Conservation (phyloP, 75 land plant species). For the Selaginella moellendorffii region DNA sequence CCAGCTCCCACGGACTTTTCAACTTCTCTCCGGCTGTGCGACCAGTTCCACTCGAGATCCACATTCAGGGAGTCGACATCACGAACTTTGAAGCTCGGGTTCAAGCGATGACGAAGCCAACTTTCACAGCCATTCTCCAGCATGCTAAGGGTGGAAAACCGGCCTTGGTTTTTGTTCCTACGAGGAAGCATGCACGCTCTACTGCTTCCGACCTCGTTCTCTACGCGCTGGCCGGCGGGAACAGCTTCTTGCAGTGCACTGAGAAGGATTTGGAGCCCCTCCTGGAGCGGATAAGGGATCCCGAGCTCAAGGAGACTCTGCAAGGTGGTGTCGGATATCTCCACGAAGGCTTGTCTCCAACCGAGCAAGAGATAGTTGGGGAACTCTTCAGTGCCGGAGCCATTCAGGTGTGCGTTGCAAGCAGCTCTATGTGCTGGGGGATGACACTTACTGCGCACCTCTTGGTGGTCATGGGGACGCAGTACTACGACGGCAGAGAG, state of each 20-base stretch:
- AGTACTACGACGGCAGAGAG: conserved; percentile 82
- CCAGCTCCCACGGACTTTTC: conserved; percentile 85
- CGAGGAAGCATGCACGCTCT: conserved; percentile 66
- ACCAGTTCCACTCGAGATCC: conserved; percentile 81
- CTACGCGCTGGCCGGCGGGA: conserved; percentile 38
- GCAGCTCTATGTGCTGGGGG: conserved; percentile 91
- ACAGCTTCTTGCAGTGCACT: conserved; percentile 37
- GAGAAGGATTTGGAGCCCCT: conserved; percentile 46
- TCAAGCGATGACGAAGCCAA: conserved; percentile 91
- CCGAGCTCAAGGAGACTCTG: conserved; percentile 35
- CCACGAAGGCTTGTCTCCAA: conserved; percentile 62
- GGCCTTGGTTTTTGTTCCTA: conserved; percentile 84
- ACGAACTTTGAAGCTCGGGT: conserved; percentile 88
- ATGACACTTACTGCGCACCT: conserved; percentile 68
- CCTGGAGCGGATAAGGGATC: conserved; percentile 33
- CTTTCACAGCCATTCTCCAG: conserved; percentile 68
- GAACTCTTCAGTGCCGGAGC: conserved; percentile 59
- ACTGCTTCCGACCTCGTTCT: conserved; percentile 71
- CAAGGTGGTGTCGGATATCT: conserved; percentile 61
- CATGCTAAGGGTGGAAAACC: conserved; percentile 75
- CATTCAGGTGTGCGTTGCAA: conserved; percentile 90
- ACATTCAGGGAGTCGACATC: conserved; percentile 89
- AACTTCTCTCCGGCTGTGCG: conserved; percentile 88
- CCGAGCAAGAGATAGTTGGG: conserved; percentile 55
- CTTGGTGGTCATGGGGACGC: conserved; percentile 96